These are phyloP conservation scores for Eucalyptus sp. DNA, from an alignment of 345 rosid species.

Conservation along the genomic window DNA sequence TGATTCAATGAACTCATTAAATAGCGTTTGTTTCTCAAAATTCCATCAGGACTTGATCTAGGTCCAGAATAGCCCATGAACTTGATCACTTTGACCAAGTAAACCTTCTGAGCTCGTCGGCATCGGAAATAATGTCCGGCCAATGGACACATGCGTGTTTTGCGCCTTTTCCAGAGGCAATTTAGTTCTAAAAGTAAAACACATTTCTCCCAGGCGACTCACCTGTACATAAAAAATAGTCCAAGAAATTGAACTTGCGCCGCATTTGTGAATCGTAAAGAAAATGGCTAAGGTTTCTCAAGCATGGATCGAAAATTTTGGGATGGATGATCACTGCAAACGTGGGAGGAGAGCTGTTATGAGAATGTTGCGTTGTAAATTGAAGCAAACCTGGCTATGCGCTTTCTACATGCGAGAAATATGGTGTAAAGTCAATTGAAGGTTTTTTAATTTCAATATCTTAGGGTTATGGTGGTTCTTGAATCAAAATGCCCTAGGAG, in stretches of 20 bases:
- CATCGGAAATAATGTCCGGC: not conserved
- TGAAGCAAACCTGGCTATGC: not conserved
- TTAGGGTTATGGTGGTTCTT: not conserved
- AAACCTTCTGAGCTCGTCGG: not conserved
- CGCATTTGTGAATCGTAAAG: not conserved
- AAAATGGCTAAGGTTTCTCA: not conserved
- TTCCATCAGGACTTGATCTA: fast-evolving
- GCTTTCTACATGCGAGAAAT: not conserved
- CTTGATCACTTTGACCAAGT: not conserved
- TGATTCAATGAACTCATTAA: not conserved
- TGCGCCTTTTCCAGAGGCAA: not conserved
- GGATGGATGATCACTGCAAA: not conserved
- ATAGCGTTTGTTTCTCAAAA: not conserved
- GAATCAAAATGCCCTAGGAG: not conserved
- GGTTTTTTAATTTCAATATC: not conserved
- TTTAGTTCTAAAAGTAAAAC: not conserved
- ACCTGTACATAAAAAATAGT: not conserved
- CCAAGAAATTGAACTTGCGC: not conserved
- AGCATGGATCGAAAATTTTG: not conserved
- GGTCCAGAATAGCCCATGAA: not conserved
- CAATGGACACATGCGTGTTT: not conserved
- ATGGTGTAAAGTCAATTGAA: not conserved
- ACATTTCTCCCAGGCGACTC: not conserved
- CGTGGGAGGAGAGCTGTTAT: not conserved
- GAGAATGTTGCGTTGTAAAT: not conserved